Evolutionary conservation across 2,329 filamentous ascomycete species (phyloP).

Genomic region (Bipolaris gigantea): DNA sequence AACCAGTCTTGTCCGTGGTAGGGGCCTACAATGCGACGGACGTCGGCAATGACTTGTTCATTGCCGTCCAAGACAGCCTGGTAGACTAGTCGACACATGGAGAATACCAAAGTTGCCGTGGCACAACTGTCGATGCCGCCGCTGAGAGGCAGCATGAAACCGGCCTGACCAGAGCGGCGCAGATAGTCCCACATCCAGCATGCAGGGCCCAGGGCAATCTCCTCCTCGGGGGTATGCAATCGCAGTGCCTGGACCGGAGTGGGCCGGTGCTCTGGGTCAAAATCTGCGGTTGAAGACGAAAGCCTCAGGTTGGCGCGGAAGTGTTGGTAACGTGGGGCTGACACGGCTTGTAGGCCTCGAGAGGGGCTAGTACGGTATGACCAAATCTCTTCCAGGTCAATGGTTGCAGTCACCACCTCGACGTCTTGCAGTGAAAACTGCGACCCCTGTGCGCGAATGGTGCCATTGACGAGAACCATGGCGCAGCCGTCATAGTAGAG

Average conservation of each 20-base stretch:
- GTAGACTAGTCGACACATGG: conserved; percentile 61
- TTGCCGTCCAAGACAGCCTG: conserved; percentile 55
- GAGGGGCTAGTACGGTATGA: conserved; percentile 60
- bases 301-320: conserved; percentile 52
- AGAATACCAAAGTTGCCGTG: conserved; percentile 31
- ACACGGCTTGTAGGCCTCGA: conserved; percentile 60
- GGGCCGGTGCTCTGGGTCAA: conserved; percentile 51
- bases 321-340: conserved; percentile 51
- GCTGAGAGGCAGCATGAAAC: conserved; percentile 60
- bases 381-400: conserved; percentile 70
- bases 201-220: conserved; percentile 64
- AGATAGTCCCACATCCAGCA: conserved; percentile 70
- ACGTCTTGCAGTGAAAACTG: conserved; percentile 64
- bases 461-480: conserved; percentile 65
- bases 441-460: conserved; percentile 65
- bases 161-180: conserved; percentile 54
- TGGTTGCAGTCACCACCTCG: conserved; percentile 58
- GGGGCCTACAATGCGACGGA: conserved; percentile 56
- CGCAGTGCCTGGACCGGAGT: conserved; percentile 44
- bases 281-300: conserved; percentile 45
- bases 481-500: conserved; percentile 54
- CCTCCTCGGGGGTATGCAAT: conserved; percentile 58
- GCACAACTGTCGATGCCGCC: conserved; percentile 63
- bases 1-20: conserved; percentile 52
- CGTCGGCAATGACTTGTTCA: conserved; percentile 58